Evolutionary conservation across 805 yeast species (phyloP), one percentile per base, ranked within the genome.

Genomic region (Tetrapisispora taiwanensis): DNA sequence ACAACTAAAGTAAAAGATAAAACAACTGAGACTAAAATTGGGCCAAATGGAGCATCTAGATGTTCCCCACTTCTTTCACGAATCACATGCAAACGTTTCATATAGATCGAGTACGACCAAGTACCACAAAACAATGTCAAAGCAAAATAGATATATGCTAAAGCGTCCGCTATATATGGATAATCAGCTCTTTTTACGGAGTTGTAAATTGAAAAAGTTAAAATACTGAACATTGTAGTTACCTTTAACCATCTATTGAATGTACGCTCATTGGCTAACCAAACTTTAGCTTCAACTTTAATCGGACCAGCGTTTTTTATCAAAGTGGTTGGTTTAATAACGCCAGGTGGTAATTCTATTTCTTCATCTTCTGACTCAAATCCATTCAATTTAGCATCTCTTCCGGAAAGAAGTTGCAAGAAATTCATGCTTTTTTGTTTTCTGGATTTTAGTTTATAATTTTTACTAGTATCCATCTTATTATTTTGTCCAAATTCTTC

Each of bases 201-300:
- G 34, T 80, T 76, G 68, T 85, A 85, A 44, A 92, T 75, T 14
- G 92, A 73, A 58, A 89, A 88, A 0, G 97, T 87, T 55, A 92
- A 68, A 0, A 89, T 80, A 18, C 95, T 79, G 53, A 92, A 72
- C 59, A 92, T 69, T 0, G 94, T 78, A 13, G 95, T 84, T 19
- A 90, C 90, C 49, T 83, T 88, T 52, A 92, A 71, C 98, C 98
- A 92, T 65, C 94, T 77, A 70, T 86, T 82, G 69, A 89, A 90
- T 3, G 98, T 92, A 64, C 98, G 82, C 69, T 92, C 98, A 60
- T 92, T 92, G 26, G 98, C 98, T 51, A 92, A 73, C 97, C 97
- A 92, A 13, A 92, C 98, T 60, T 92, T 92, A 27, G 97, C 94
- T 69, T 92, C 98, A 46, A 92, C 89, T 65, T 84, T 88, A 45